Evolutionary conservation across 352 stramenopile genomes (phyloP), one percentile per base, ranked within the genome.

Genomic region (Phytophthora pistaciae): DNA sequence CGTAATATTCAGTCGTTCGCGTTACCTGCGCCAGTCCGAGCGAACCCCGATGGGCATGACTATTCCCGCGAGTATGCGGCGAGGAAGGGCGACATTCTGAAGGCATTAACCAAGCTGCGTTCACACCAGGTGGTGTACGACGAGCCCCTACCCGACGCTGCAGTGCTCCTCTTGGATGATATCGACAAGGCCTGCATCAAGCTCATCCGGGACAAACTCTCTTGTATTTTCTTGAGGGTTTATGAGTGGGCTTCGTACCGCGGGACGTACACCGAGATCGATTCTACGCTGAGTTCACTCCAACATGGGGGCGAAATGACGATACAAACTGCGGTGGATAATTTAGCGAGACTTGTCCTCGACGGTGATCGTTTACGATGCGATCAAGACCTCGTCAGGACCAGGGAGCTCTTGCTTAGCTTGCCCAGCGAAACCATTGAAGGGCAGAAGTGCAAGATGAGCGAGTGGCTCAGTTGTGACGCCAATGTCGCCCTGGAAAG

Each of bases 51-150:
- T 27, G 64, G 53, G 2, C 58, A 69, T 1, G 38, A 66, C 16
- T 77, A 77, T 20, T 73, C 69, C 1, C 10, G 16, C 1, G 31
- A 73, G 27, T 63, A 70, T 31, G 5, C 2, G 1, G 9, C 5
- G 18, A 44, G 38, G 1, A 54, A 67, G 14, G 9, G 27, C 3
- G 10, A 52, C 8, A 53, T 72, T 14, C 40, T 72, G 21, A 8
- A 54, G 14, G 23, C 52, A 14, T 38, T 72, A 3, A 5, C 5
- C 2, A 7, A 14, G 2, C 29, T 72, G 3, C 33, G 13, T 20
- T 48, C 56, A 1, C 18, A 38, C 21, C 20, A 31, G n/a, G 68
- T 72, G 42, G 48, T 16, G 9, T 72, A 48, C 44, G 21, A 56
- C 0, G 25, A 58, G 5, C 10, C 14, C 6, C 11, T 72, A n/a